Base-by-base conservation (phyloP, 116 monocot species). In the Iris pallida region DNA sequence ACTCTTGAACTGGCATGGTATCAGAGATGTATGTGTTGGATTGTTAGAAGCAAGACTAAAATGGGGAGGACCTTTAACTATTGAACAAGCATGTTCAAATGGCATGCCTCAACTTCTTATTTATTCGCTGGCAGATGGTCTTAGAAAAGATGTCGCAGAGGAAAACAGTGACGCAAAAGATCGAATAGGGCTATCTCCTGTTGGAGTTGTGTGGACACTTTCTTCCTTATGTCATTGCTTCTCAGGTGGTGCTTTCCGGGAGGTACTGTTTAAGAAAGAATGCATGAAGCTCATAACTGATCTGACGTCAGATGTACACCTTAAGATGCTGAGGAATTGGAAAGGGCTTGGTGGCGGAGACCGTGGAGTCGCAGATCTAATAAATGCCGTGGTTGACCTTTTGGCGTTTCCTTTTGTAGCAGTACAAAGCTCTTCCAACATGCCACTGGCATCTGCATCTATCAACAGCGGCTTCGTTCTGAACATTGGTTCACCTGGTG, bases 391-490 rank as follows among this genome's bases (percentile, higher is more conserved):
- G 1, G 80, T 98, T 80, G 85, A 93, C 88, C 76, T 98, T 59
- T 79, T 92, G 78, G 98, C 98, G 47, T 98, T 90, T 80, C 92
- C 92, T 63, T 98, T 98, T 78, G 79, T 98, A 68, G 93, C 82
- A 53, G 67, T 93, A 55, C 98, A 98, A 78, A 87, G 81, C 65
- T 73, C 79, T 45, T 83, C 93, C 61, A 81, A 77, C 16, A 79
- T 83, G 61, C 90, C 90, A 17, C 64, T 81, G n/a, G 76, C 87
- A 17, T 81, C 93, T 64, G 93, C 98, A 59, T 98, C 98, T 7
- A 90, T 98, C 58, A 92, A 83, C 69, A 86, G 98, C 78, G 93
- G 93, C 8, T 73, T 79, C 53, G 83, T 98, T 70, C 73, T 98
- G 54, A 93, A 93, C 66, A 69, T 78, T 60, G 80, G 77, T 13